These are phyloP conservation scores for Cutaneotrichosporon sp. DNA, from an alignment of 1,284 basidiomycete genomes.

Conservation along the genomic window DNA sequence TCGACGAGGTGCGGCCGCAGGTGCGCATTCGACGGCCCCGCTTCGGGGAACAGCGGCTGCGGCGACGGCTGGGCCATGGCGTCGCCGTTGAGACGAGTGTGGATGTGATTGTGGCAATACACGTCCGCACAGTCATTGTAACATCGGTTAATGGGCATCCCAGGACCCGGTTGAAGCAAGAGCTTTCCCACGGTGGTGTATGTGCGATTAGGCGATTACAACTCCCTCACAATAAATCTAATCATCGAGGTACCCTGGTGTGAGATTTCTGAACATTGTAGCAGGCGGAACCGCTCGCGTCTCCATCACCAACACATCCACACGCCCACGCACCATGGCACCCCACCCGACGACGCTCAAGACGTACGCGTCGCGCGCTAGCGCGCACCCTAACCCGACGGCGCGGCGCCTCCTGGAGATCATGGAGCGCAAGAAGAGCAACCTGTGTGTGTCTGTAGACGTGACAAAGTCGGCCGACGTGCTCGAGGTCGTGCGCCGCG, in stretches of 20 bases:
- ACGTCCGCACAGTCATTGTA: neutral
- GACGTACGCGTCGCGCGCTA: slow-evolving; percentile 64
- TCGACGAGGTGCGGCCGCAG: slow-evolving; percentile 84
- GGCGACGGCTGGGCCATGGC: neutral
- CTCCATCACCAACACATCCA: neutral
- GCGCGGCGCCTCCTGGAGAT: slow-evolving; percentile 71
- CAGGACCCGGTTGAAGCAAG: too few species aligned
- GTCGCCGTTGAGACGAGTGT: neutral
- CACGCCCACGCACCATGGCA: slow-evolving; percentile 12
- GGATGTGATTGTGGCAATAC: neutral
- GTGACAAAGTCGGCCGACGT: slow-evolving; percentile 78
- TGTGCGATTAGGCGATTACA: too few species aligned
- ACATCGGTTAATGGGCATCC: too few species aligned
- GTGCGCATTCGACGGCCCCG: slow-evolving; percentile 15
- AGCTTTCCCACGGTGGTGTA: too few species aligned
- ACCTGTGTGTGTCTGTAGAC: slow-evolving; percentile 93
- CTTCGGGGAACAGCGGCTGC: slow-evolving; percentile 15
- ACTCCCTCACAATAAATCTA: too few species aligned
- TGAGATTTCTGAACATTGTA: too few species aligned
- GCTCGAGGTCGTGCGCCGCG: slow-evolving; percentile 77
- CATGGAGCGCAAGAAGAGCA: slow-evolving; percentile 83
- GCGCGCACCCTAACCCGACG: slow-evolving; percentile 63
- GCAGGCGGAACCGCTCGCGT: too few species aligned
- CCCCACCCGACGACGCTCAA: slow-evolving; percentile 36
- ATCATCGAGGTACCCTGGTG: too few species aligned